Base-by-base conservation (phyloP, 2,329 filamentous ascomycete genomes). In the Aureobasidium sp. region DNA sequence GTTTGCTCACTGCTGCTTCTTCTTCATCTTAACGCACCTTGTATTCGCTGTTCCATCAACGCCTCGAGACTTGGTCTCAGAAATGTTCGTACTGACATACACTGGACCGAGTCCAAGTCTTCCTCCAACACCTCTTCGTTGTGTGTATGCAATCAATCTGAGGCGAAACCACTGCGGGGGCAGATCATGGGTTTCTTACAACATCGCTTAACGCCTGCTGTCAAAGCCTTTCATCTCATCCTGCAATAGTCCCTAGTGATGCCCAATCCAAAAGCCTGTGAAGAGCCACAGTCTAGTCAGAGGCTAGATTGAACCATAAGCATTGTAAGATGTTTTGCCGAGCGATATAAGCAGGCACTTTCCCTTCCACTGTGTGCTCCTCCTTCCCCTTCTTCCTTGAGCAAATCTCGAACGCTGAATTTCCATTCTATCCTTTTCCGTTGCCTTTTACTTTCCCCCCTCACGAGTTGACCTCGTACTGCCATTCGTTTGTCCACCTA, bases 391-490 rank as follows among this genome's bases (percentile, higher is more conserved):
- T 20, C 22, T 29, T 22, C 20, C 14, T 47, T 5, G 20, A 58
- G 55, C 55, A 47, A 48, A 42, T 22, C 42, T 59, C 34, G 55
- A 29, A 17, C 17, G 17, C 29, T 22, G 39, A 6, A 12, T 27
- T n/a, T 37, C 25, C 22, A 5, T 45, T 8, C 42, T 31, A 3
- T 12, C 9, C 15, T n/a, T 36, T 51, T 25, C 25, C 3, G 51
- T 53, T 48, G 9, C 17, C 22, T 31, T 22, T 22, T 45, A 42
- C 45, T 37, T 27, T 34, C 25, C 45, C 27, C 5, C 1, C 14
- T 4, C n/a, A 47, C 58, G 48, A 47, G 58, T 61, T 61, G 57
- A 61, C 29, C 57, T 61, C 57, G 57, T 52, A 47, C 34, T 42
- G 15, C 12, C 47, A 51, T 44, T 61, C 45, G 29, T 42, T 58